Conservation (phyloP, 371 early-diverging fungal species). For the Mycotypha africana region DNA sequence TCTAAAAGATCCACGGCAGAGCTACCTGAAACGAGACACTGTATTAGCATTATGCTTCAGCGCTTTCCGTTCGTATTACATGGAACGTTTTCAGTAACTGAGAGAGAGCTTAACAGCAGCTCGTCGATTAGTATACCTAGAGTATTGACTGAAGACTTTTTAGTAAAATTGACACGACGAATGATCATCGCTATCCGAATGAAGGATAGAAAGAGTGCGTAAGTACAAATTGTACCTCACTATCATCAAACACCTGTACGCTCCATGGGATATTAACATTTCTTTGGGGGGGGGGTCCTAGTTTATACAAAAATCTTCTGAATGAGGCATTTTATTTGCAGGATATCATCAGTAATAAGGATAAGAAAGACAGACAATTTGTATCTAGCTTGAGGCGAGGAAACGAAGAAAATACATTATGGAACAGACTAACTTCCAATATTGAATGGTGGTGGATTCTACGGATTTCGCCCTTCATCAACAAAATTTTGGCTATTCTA, state of each 20-base stretch:
- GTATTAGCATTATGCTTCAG: slow-evolving; percentile 49
- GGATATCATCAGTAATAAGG: slow-evolving; percentile 64
- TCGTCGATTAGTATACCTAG: slow-evolving; percentile 31
- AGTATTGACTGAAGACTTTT: slow-evolving; percentile 51
- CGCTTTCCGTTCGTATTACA: slow-evolving; percentile 45
- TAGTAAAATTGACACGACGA: slow-evolving; percentile 43
- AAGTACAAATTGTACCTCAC: slow-evolving; percentile 16
- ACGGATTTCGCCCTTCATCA: slow-evolving; percentile 58
- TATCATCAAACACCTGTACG: no score
- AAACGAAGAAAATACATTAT: slow-evolving; percentile 1
- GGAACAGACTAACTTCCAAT: neutral
- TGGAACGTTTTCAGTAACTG: slow-evolving; percentile 16
- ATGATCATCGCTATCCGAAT: slow-evolving; percentile 59
- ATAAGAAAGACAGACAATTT: slow-evolving; percentile 36
- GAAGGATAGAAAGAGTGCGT: slow-evolving; percentile 62
- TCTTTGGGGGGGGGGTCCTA: no score
- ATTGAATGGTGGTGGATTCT: slow-evolving; percentile 85
- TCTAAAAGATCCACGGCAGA: slow-evolving; percentile 15
- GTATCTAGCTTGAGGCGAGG: slow-evolving; percentile 10
- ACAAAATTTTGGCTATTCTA: slow-evolving; percentile 52
- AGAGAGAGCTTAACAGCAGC: no score
- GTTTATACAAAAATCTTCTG: slow-evolving; percentile 61
- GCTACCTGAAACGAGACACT: slow-evolving; percentile 40
- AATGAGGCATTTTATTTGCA: slow-evolving; percentile 66
- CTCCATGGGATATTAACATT: neutral